Conservation (phyloP, 139 green algal genomes). For the Tetraselmis striata region DNA sequence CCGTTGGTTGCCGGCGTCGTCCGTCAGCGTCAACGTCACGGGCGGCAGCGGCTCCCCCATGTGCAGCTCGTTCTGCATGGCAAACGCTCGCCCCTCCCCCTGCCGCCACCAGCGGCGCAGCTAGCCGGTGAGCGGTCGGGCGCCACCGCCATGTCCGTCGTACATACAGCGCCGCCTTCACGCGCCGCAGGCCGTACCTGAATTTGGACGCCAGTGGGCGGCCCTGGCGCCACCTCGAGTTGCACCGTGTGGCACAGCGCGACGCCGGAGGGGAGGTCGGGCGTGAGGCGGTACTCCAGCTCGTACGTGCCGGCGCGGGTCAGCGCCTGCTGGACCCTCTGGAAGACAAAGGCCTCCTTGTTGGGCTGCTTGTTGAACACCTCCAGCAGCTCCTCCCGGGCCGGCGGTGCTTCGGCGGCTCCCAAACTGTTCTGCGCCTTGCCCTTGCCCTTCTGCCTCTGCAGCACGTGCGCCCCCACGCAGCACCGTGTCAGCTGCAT, state of each 20-base stretch:
- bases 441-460: background rate
- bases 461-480: background rate
- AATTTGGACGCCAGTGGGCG: conserved; percentile 31
- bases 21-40: background rate
- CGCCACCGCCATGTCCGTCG: no score
- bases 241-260: conserved; percentile 8
- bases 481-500: background rate
- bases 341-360: conserved; percentile 50
- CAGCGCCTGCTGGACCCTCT: conserved; percentile 31
- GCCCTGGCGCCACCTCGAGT: conserved; percentile 36
- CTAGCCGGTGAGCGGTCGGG: no score
- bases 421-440: background rate
- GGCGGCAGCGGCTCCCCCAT: background rate
- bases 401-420: background rate
- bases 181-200: conserved; percentile 17
- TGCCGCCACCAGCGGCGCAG: background rate
- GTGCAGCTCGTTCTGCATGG: background rate
- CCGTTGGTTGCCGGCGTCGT: background rate
- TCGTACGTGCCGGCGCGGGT: conserved; percentile 32
- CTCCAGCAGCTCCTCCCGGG: background rate
- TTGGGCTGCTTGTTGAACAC: conserved; percentile 14
- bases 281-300: conserved; percentile 49
- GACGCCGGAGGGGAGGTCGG: conserved; percentile 27
- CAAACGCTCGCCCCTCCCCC: background rate
- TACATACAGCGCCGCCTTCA: no score